Evolutionary conservation across 371 early-diverging fungal species (phyloP), one percentile per base, ranked within the genome.

Genomic region (Saksenaea oblongispora): DNA sequence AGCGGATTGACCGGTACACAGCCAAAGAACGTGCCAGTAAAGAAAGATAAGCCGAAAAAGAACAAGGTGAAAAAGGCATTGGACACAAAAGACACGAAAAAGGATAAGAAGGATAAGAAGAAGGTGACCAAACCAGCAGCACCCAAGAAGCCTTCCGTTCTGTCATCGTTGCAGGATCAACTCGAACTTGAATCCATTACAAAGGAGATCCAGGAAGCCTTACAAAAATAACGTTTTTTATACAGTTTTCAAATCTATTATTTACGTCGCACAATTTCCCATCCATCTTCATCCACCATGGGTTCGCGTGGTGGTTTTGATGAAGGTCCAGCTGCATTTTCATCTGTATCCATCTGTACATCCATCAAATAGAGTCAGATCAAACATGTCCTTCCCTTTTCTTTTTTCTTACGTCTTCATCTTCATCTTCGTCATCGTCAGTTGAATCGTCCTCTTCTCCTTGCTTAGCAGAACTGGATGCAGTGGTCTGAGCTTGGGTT

Each of bases 271-370:
- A 82, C 84, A 24, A 66, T 79, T 59, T 83, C 80, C 64, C 80
- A 82, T 3, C 83, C 86, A 70, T 84, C 84, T 54, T 76, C 82
- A 59, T 82, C 83, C 15, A 79, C 77, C 22, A 70, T 56, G 18
- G 82, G 77, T 44, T 70, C 76, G 27, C 71, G 62, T 17, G 73
- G 71, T 18, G 70, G 54, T 47, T 11, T 47, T 10, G 51, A 47
- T 34, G 73, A 57, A 14, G 75, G 66, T 59, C 69, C 72, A 1
- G 68, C 70, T 59, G 69, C 61, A 26, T 72, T 73, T 42, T 74
- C 76, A 56, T 82, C 81, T 80, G 78, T 80, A 39, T 67, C 72
- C 31, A 68, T 80, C 26, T 58, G 64, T 5, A 63, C 66, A 0
- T 64, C 56, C 13, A 39, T 54, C 37, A 35, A 36, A 28, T 53